Evolutionary conservation across 73 alveolate species (phyloP).

Genomic region (Paramecium pentaurelia): DNA sequence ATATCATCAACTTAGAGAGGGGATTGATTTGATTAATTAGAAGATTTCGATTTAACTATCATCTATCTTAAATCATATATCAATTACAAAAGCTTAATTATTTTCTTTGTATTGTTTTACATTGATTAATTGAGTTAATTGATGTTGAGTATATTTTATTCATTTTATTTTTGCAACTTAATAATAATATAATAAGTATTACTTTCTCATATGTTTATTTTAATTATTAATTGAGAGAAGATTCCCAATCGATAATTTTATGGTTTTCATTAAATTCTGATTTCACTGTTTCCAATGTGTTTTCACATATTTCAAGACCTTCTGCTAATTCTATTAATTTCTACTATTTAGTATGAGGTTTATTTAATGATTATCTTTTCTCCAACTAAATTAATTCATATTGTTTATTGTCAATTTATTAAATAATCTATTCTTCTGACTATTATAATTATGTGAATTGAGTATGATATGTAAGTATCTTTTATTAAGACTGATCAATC

Average conservation of each 20-base stretch:
- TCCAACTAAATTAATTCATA: background rate
- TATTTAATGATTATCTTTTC: background rate
- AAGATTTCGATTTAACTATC: background rate
- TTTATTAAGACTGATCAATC: background rate
- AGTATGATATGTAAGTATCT: background rate
- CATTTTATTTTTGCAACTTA: background rate
- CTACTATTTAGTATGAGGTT: background rate
- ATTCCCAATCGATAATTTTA: background rate
- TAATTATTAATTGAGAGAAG: background rate
- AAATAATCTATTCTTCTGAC: background rate
- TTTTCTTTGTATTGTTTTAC: background rate
- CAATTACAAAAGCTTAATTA: background rate
- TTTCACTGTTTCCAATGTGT: background rate
- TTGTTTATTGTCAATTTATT: background rate
- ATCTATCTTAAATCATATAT: background rate
- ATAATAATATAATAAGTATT: background rate
- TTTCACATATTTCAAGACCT: background rate
- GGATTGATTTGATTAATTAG: background rate
- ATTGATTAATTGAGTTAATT: background rate
- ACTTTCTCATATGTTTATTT: background rate
- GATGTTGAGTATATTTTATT: background rate
- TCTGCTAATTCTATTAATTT: background rate
- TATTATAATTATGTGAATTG: background rate
- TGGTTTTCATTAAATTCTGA: background rate
- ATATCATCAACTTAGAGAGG: background rate